phyloP scores from a whole-genome alignment of 1,284 basidiomycete genomes.

The Microbotryum intermedium region DNA sequence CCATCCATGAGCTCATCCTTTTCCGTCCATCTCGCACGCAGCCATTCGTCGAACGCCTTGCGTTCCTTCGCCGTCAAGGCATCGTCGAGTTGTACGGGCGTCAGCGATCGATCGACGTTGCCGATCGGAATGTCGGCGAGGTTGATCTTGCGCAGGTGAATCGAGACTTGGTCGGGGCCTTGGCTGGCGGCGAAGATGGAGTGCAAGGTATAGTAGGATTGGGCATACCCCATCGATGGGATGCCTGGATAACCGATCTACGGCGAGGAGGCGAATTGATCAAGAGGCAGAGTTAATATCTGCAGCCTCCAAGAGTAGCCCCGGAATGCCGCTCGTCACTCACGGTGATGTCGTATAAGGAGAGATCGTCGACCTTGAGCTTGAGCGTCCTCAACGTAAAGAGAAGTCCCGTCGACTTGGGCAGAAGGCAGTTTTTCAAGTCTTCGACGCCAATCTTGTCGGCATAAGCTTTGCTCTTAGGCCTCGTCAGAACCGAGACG shows the following conservation, averaged over 20 bases:
- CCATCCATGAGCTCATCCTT: constrained; percentile 66
- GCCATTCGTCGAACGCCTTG: constrained; percentile 67
- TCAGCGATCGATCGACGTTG: background rate
- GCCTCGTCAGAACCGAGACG: constrained; percentile 69
- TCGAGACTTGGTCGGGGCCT: constrained; percentile 72
- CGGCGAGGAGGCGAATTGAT: constrained; percentile 35
- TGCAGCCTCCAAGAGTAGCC: too few species aligned
- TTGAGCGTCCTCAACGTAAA: constrained; percentile 73
- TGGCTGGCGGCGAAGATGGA: constrained; percentile 77
- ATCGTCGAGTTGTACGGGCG: background rate
- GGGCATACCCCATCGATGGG: constrained; percentile 64
- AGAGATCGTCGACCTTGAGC: constrained; percentile 64
- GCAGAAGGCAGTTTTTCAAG: constrained; percentile 68
- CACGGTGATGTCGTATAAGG: constrained; percentile 81
- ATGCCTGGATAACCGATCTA: constrained; percentile 41
- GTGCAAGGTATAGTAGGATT: constrained; percentile 75
- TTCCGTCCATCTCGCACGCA: constrained; percentile 65
- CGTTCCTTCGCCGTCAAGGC: constrained; percentile 62
- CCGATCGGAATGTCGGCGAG: constrained; percentile 39
- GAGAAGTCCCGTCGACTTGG: constrained; percentile 80
- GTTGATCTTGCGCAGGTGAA: constrained; percentile 71
- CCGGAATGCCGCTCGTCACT: constrained; percentile 63
- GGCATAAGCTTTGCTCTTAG: constrained; percentile 72
- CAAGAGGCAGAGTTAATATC: too few species aligned
- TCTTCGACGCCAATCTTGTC: constrained; percentile 77